A percentile compares a stretch with the other conserved stretches of the same genome.
Evolutionary conservation across 768 basidiomycete species (phyloP).

Genomic region (Boletus vermiculosoides): DNA sequence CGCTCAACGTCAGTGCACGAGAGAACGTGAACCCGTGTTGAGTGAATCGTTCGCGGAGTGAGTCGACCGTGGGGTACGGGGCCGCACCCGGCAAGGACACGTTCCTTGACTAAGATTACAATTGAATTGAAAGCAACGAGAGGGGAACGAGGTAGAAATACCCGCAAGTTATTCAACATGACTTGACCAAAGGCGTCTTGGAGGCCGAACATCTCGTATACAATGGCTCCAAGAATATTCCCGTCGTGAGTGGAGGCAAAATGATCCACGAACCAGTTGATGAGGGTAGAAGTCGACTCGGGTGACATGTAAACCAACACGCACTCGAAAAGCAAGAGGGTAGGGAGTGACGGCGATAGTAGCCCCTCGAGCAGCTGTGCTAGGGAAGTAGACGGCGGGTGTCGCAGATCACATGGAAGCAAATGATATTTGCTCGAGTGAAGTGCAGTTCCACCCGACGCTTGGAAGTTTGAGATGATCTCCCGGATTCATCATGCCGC

Average conservation of each 20-base stretch:
- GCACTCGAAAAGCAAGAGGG: conserved; percentile 89
- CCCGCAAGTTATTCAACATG: conserved; percentile 88
- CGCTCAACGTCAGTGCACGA: neutral
- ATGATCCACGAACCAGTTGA: conserved; percentile 71
- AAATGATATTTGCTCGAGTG: conserved; percentile 44
- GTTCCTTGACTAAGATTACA: conserved; percentile 53
- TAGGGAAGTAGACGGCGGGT: conserved; percentile 50
- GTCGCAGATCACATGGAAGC: conserved; percentile 74
- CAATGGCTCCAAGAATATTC: conserved; percentile 49
- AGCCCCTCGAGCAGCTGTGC: conserved; percentile 34
- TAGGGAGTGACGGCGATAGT: conserved; percentile 64
- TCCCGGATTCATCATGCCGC: neutral
- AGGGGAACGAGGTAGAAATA: conserved; percentile 28
- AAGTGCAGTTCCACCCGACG: conserved; percentile 37
- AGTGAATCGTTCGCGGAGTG: conserved; percentile 58
- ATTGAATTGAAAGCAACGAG: neutral
- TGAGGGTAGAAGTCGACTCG: conserved; percentile 50
- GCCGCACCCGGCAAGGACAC: conserved; percentile 72
- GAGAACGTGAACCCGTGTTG: conserved; percentile 47
- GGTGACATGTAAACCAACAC: conserved; percentile 86
- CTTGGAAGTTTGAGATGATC: conserved; percentile 10
- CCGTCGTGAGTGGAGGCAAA: conserved; percentile 31
- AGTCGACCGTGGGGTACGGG: conserved; percentile 56
- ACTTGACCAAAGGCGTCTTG: conserved; percentile 85
- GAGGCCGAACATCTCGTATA: conserved; percentile 91